Base-by-base conservation (phyloP, 2,329 filamentous ascomycete genomes). In the Sporothrix curviconia region DNA sequence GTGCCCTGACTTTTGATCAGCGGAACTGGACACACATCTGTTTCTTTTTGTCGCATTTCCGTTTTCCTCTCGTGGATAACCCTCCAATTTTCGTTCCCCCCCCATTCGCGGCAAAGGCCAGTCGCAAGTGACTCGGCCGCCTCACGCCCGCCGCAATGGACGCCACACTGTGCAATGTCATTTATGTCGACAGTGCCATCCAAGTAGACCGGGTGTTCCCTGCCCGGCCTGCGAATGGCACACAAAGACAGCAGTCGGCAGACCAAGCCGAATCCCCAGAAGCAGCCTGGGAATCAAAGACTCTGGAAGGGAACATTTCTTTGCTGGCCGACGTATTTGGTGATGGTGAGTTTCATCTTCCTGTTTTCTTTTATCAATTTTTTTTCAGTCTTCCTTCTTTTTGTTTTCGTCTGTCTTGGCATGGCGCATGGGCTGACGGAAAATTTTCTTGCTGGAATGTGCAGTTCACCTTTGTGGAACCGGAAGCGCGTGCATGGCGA, bases 51-150 rank as follows among this genome's bases (percentile, higher is more conserved):
- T 36, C 32, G 24, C 15, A 40, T 40, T 32, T 24, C 22, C 8
- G 15, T 32, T 34, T 14, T n/a, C 39, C 25, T 30, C 12, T 15
- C 17, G 4, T 37, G n/a, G n/a, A n/a, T n/a, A n/a, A n/a, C 25
- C 14, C 19, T 28, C 42, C n/a, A n/a, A n/a, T 28, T 50, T 34
- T 30, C 19, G 6, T 46, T n/a, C 8, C 19, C 28, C 11, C 24
- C 28, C 22, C n/a, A 17, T 32, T 46, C 14, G 12, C 32, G n/a
- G 28, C 40, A 34, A 73, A 77, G 77, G 78, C 78, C 79, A 74
- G 79, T 82, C 79, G 75, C 69, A 15, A n/a, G 71, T 77, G 80
- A 80, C 80, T 82, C 78, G 79, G 76, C 78, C 54, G 52, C 78
- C 78, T 76, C 73, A 70, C 73, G 68, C 71, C 53, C 72, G 71